These are phyloP conservation scores for Zoysia japonica DNA, from an alignment of 176 grass and related monocot species.

Conservation along the genomic window DNA sequence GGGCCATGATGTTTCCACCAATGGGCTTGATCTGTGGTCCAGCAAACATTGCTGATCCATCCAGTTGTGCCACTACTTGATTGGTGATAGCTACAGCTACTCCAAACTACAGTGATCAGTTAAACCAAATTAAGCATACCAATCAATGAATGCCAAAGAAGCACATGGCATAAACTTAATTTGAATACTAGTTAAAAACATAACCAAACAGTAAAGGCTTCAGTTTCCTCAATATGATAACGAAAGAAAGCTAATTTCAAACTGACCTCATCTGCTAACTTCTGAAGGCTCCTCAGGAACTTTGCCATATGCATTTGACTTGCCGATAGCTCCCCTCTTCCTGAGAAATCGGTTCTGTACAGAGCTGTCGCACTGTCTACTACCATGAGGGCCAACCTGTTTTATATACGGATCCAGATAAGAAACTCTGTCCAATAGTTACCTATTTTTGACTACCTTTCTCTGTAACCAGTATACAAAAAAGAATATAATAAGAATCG, in stretches of 20 bases:
- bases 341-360: conserved; percentile 95
- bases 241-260: not conserved
- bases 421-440: not conserved
- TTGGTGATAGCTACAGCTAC: conserved; percentile 96
- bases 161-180: not conserved
- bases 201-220: not conserved
- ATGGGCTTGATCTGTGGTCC: conserved; percentile 92
- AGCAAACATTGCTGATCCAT: conserved; percentile 91
- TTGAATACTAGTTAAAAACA: not conserved
- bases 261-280: conserved; percentile 81
- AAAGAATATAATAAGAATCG: not conserved
- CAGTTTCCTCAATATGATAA: not conserved
- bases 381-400: conserved; percentile 95
- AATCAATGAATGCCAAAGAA: not conserved
- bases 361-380: conserved; percentile 95
- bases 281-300: conserved; percentile 93
- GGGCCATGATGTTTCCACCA: conserved; percentile 94
- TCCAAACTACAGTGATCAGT: conserved; percentile 65
- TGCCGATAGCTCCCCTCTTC: conserved; percentile 89
- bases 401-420: conserved; percentile 30
- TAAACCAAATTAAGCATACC: conserved; percentile 7
- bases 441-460: no score
- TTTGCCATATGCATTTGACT: conserved; percentile 98
- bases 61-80: conserved; percentile 97
- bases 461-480: not conserved